Percentiles rank a stretch among this genome's conserved stretches.
These are phyloP conservation scores for Phycomyces blakesleeanus DNA, from an alignment of 192 early-diverging fungal species.

Conservation along the genomic window DNA sequence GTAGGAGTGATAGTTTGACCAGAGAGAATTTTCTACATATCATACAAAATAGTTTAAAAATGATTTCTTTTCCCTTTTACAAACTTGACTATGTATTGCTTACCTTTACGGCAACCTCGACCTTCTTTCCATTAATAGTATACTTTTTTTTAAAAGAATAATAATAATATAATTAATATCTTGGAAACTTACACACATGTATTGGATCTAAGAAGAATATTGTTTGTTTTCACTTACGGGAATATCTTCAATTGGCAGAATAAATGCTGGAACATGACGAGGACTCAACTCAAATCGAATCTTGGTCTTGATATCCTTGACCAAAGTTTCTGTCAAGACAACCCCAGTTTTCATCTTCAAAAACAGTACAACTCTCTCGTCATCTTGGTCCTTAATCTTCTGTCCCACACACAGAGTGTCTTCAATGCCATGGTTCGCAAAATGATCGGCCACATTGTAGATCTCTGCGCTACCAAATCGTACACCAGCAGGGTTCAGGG, in stretches of 20 bases:
- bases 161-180: too few species aligned
- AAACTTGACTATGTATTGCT: conserved; percentile 15
- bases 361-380: conserved; percentile 93
- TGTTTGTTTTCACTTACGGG: too few species aligned
- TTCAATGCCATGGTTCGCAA: conserved; percentile 58
- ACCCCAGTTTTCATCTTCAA: conserved; percentile 72
- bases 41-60: too few species aligned
- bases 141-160: too few species aligned
- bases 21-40: conserved; percentile 57
- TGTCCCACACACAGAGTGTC: conserved; percentile 93
- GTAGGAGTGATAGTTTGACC: conserved; percentile 78
- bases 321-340: conserved; percentile 56
- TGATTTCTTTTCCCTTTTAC: too few species aligned
- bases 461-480: conserved; percentile 93
- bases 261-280: conserved; percentile 86
- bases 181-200: too few species aligned
- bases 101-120: conserved; percentile 92
- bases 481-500: conserved; percentile 88
- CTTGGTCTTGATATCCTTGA: conserved; percentile 64
- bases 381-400: conserved; percentile 61
- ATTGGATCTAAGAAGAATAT: too few species aligned
- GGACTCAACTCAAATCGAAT: conserved; percentile 86
- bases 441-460: conserved; percentile 88
- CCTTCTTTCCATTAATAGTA: conserved; percentile 96
- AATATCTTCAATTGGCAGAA: conserved; percentile 77